Evolutionary conservation across 352 stramenopile genomes (phyloP).

Genomic region (Phytophthora citrophthora): DNA sequence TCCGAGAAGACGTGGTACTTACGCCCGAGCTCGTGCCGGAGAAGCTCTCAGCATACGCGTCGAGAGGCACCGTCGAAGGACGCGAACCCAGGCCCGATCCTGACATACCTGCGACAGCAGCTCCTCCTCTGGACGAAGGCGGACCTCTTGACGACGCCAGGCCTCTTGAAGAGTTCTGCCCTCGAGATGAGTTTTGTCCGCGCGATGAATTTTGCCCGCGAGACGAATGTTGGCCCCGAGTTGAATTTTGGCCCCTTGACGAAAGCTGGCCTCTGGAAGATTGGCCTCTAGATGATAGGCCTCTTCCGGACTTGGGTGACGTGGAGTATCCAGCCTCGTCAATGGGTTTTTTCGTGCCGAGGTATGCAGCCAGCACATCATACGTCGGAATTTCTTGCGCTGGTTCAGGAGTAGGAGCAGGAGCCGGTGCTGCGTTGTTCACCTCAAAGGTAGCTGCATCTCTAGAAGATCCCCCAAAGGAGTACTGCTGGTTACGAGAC

Average conservation of each 20-base stretch:
- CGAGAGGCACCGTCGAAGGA: constrained; percentile 38
- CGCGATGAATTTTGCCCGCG: constrained; percentile 20
- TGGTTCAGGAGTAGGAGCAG: constrained; percentile 23
- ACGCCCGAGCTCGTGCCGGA: constrained; percentile 23
- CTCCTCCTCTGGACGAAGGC: constrained; percentile 28
- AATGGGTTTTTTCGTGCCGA: constrained; percentile 36
- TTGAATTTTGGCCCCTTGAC: constrained; percentile 5
- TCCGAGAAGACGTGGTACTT: constrained; percentile 27
- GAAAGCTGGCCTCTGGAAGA: constrained; percentile 31
- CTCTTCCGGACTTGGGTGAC: constrained; percentile 29
- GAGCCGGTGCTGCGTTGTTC: constrained; percentile 17
- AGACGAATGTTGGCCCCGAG: constrained; percentile 20
- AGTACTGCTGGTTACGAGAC: constrained; percentile 50
- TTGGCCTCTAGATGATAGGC: constrained; percentile 14
- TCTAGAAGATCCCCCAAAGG: constrained; percentile 29
- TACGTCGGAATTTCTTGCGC: constrained; percentile 37
- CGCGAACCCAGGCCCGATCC: constrained; percentile 22
- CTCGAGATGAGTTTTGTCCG: constrained; percentile 21
- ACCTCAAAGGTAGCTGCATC: constrained; percentile 17
- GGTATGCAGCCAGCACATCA: constrained; percentile 48
- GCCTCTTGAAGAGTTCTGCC: constrained; percentile 19
- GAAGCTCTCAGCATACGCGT: constrained; percentile 32
- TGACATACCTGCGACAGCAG: constrained; percentile 17
- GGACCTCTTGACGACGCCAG: constrained; percentile 30
- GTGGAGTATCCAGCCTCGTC: constrained; percentile 31